Conservation (phyloP, 805 yeast genomes). For the Diddensiella caesifluorescens region DNA sequence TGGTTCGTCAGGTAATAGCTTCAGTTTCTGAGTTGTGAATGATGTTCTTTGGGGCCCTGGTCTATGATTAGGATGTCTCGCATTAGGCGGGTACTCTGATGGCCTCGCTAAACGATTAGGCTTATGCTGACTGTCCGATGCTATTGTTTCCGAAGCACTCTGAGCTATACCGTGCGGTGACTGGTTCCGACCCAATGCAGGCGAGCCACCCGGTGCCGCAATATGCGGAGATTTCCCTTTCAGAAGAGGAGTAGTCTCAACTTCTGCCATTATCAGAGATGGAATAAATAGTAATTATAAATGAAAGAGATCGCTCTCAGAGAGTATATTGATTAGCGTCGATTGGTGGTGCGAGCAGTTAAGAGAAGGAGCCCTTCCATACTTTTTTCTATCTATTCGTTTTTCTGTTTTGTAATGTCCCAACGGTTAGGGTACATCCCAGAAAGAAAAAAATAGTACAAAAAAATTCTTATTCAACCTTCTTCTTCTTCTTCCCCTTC, state of each 20-base stretch:
- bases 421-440: conserved; percentile 2
- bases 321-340: no score
- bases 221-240: conserved; percentile 1
- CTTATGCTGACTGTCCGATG: conserved; percentile 4
- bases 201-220: no score
- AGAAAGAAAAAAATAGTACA: background rate
- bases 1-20: conserved; percentile 64
- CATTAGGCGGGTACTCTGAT: conserved; percentile 1
- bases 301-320: no score
- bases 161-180: conserved; percentile 11
- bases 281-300: no score
- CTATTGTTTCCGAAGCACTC: conserved; percentile 4
- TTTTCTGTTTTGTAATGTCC: no score
- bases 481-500: conserved; percentile 3
- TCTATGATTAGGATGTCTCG: conserved; percentile 9
- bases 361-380: no score
- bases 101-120: background rate
- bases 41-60: conserved; percentile 63
- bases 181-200: conserved; percentile 8
- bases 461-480: background rate
- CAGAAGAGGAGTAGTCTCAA: conserved; percentile 1
- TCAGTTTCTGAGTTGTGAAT: conserved; percentile 81
- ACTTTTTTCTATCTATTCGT: no score
- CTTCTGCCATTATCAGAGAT: conserved; percentile 3
- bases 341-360: no score